Evolutionary conservation across 2,329 filamentous ascomycete genomes (phyloP).

Genomic region (Aspergillus pseudoterreus): DNA sequence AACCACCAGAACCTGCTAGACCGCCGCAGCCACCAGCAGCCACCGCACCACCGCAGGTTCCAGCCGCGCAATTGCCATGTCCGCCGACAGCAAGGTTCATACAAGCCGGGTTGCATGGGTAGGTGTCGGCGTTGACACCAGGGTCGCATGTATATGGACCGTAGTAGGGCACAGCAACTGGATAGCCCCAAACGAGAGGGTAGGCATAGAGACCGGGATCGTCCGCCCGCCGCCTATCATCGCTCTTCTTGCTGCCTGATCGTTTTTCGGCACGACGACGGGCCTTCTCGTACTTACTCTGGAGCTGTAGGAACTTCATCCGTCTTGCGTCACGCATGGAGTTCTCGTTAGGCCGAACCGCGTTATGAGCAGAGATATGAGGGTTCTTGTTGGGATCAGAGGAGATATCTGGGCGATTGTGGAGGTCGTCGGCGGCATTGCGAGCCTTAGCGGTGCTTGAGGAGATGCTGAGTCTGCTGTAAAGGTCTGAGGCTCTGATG

Average conservation of each 20-base stretch:
- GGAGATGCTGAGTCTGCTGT: constrained; percentile 34
- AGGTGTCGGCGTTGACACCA: constrained; percentile 38
- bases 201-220: constrained; percentile 21
- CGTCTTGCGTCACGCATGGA: constrained; percentile 19
- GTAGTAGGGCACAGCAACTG: constrained; percentile 43
- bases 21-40: constrained; percentile 43
- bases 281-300: constrained; percentile 52
- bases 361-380: constrained; percentile 72
- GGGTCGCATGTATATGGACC: constrained; percentile 47
- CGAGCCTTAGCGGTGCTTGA: constrained; percentile 51
- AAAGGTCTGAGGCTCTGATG: constrained; percentile 55
- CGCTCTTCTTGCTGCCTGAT: constrained; percentile 23
- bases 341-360: constrained; percentile 44
- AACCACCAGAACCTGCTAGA: constrained; percentile 39
- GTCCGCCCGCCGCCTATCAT: constrained; percentile 19
- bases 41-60: constrained; percentile 41
- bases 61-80: constrained; percentile 47
- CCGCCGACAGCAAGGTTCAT: constrained; percentile 39
- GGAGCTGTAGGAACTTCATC: constrained; percentile 41
- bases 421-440: constrained; percentile 45
- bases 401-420: constrained; percentile 41
- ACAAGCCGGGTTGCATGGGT: constrained; percentile 44
- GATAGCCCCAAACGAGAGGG: constrained; percentile 45
- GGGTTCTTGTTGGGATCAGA: constrained; percentile 54
- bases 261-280: constrained; percentile 32